Conservation (phyloP, 257 asterid genomes). For the Anisodus tanguticus region DNA sequence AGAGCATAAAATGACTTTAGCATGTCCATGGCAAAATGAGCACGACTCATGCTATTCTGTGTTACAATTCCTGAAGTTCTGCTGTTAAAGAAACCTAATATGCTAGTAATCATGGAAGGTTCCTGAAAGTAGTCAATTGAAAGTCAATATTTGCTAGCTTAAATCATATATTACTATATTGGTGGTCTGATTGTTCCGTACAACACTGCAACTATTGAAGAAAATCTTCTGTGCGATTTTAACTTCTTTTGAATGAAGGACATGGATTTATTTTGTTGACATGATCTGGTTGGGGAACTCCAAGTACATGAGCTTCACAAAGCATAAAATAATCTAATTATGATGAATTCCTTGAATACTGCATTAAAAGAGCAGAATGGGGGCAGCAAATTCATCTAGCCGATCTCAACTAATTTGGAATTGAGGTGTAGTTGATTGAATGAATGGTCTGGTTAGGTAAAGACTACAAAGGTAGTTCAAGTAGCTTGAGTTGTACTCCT, state of each 20-base stretch:
- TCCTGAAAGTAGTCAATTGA: constrained; percentile 1
- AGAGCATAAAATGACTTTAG: neutral
- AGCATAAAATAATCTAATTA: neutral
- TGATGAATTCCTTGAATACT: neutral
- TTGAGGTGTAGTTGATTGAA: constrained; percentile 3
- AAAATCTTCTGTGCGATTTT: neutral
- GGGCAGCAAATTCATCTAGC: neutral
- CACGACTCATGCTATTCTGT: neutral
- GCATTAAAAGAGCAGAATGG: constrained; percentile 17
- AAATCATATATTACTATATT: neutral
- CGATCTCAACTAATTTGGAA: neutral
- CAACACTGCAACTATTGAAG: constrained; percentile 10
- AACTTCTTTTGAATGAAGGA: neutral
- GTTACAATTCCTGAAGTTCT: neutral
- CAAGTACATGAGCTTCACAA: neutral
- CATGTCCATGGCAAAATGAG: constrained; percentile 22
- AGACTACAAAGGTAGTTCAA: constrained; percentile 5
- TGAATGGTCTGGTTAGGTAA: neutral
- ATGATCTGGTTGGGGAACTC: constrained; percentile 15
- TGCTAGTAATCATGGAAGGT: constrained; percentile 16
- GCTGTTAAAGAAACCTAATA: neutral
- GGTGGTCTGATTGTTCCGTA: neutral
- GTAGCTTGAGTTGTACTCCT: neutral
- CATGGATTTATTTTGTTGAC: neutral
- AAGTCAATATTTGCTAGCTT: neutral